Percentiles rank a stretch among this genome's conserved stretches.
Evolutionary conservation across 179 eudicot genomes (phyloP).

Genomic region (Carnegiea gigantea): DNA sequence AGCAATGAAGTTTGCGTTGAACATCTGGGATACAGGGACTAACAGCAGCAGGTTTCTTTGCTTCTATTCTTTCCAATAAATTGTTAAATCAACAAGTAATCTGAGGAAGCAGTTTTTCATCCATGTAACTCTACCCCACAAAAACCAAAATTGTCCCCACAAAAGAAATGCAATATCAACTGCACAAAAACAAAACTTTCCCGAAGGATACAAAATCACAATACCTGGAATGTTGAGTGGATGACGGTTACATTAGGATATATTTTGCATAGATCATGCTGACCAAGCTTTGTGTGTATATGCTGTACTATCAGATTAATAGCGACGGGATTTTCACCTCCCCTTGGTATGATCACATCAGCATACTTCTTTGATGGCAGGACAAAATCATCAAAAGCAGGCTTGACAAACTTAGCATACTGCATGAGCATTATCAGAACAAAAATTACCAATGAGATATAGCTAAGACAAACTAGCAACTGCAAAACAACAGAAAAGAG

Average conservation of each 20-base stretch:
- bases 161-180: neutral
- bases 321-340: constrained; percentile 86
- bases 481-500: neutral
- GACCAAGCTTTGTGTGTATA: constrained; percentile 76
- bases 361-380: constrained; percentile 86
- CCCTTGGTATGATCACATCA: constrained; percentile 88
- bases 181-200: neutral
- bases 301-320: constrained; percentile 80
- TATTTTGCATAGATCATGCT: constrained; percentile 75
- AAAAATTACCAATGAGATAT: neutral
- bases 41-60: neutral
- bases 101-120: neutral
- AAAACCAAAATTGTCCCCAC: neutral
- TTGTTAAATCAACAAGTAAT: neutral
- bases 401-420: constrained; percentile 88
- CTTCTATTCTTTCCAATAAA: neutral
- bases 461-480: neutral
- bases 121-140: neutral
- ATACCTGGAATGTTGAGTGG: constrained; percentile 82
- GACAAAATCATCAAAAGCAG: constrained; percentile 86
- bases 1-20: neutral
- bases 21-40: neutral
- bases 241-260: constrained; percentile 74
- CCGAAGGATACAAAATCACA: constrained; percentile 3
- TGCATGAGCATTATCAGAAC: constrained; percentile 31